Percentiles rank a stretch among this genome's conserved stretches.
Evolutionary conservation across 768 basidiomycete genomes (phyloP).

Genomic region (Boletus patriciae): DNA sequence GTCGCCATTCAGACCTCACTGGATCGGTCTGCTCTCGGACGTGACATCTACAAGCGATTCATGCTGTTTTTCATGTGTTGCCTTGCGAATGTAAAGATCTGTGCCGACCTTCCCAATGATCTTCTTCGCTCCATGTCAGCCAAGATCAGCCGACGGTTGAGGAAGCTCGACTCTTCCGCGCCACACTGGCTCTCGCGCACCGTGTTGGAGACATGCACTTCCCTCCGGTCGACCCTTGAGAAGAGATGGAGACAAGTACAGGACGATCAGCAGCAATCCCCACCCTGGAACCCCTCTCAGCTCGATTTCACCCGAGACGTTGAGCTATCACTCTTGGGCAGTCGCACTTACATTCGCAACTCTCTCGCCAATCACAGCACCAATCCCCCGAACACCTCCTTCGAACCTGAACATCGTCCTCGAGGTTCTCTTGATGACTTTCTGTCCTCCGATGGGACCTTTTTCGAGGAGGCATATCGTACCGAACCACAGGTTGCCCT

Average conservation of each 20-base stretch:
- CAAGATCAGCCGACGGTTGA: slow-evolving; percentile 40
- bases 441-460: slow-evolving; percentile 3
- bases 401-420: slow-evolving; percentile 2
- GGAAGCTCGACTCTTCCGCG: slow-evolving; percentile 33
- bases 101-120: slow-evolving; percentile 26
- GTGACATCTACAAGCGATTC: slow-evolving; percentile 33
- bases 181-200: slow-evolving; percentile 16
- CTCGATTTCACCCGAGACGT: slow-evolving; percentile 34
- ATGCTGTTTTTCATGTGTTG: slow-evolving; percentile 32
- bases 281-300: slow-evolving; percentile 31
- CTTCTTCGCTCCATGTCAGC: slow-evolving; percentile 37
- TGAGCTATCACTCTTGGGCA: slow-evolving; percentile 33
- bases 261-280: slow-evolving; percentile 23
- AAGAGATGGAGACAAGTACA: slow-evolving; percentile 39
- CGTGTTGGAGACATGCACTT: slow-evolving; percentile 10
- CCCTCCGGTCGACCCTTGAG: slow-evolving; percentile 25
- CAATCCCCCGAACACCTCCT: background rate
- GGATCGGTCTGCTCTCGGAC: slow-evolving; percentile 12
- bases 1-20: slow-evolving; percentile 45
- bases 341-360: slow-evolving; percentile 29
- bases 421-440: slow-evolving; percentile 4
- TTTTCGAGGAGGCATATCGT: slow-evolving; percentile 6
- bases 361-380: slow-evolving; percentile 6
- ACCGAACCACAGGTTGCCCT: slow-evolving; percentile 20
- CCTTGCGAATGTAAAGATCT: slow-evolving; percentile 9